Evolutionary conservation across 768 basidiomycete species (phyloP).

Genomic region (Termitomyces sp.): DNA sequence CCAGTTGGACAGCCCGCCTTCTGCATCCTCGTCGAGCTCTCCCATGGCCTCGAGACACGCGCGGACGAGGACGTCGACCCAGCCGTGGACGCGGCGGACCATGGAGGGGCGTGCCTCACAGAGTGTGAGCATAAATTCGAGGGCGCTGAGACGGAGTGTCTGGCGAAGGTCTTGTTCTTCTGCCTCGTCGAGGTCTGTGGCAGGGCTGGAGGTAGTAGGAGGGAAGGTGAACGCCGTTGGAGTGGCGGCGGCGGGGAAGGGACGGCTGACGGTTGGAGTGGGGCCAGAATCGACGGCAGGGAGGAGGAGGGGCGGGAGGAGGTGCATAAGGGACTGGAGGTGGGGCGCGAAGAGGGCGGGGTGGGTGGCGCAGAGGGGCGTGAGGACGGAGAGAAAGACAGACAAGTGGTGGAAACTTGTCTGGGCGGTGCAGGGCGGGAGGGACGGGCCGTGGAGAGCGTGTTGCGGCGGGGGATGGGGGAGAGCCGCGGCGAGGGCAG

Average conservation of each 20-base stretch:
- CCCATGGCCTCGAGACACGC: constrained; percentile 82
- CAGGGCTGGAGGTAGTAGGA: constrained; percentile 3
- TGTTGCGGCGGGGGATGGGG: too few relatives aligned
- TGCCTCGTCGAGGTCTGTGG: constrained; percentile 24
- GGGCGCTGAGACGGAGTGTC: constrained; percentile 63
- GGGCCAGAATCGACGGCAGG: constrained; percentile 37
- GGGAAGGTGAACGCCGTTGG: too few relatives aligned
- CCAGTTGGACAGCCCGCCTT: constrained; percentile 35
- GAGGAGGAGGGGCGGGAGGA: constrained; percentile 72
- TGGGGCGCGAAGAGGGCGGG: constrained; percentile 74
- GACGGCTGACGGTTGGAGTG: constrained; percentile 42
- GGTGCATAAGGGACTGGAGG: constrained; percentile 58
- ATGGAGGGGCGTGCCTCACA: constrained; percentile 68
- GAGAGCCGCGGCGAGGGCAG: neutral
- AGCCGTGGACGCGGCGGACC: constrained; percentile 63
- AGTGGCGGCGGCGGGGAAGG: constrained; percentile 35
- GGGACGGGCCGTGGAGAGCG: too few relatives aligned
- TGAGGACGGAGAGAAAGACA: constrained; percentile 61
- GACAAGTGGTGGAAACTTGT: constrained; percentile 45
- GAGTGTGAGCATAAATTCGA: constrained; percentile 83
- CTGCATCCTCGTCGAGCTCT: constrained; percentile 56
- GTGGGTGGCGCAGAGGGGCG: constrained; percentile 62
- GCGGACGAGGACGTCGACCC: constrained; percentile 65
- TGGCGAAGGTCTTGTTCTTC: constrained; percentile 61
- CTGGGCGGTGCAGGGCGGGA: neutral